These are phyloP conservation scores for Blumeriella jaapii DNA, from an alignment of 2,329 filamentous ascomycete species.

Conservation along the genomic window DNA sequence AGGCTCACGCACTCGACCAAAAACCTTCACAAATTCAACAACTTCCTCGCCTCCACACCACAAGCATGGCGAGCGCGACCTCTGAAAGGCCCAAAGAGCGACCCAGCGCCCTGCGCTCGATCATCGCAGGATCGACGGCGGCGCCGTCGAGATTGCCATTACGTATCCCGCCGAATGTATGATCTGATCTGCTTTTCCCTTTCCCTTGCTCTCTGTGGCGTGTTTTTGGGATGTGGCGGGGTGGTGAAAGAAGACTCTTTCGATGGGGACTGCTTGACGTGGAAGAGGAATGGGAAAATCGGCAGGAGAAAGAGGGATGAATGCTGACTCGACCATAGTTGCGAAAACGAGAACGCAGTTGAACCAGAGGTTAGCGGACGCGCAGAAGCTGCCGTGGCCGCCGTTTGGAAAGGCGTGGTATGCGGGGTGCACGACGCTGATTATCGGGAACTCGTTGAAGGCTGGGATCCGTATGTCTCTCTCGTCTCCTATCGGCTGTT, in stretches of 20 bases:
- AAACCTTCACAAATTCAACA: not conserved
- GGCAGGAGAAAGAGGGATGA: too few species aligned
- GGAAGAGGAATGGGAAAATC: too few species aligned
- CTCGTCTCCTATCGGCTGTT: not conserved
- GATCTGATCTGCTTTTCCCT: constrained; percentile 18
- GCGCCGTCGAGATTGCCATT: constrained; percentile 89
- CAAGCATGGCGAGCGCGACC: constrained; percentile 12
- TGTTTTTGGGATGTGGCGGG: too few species aligned
- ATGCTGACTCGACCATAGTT: constrained; percentile 31
- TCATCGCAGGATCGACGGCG: constrained; percentile 90
- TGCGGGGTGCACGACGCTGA: constrained; percentile 90
- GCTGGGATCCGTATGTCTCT: constrained; percentile 70
- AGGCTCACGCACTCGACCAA: too few species aligned
- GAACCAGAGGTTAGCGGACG: constrained; percentile 69
- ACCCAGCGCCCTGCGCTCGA: constrained; percentile 76
- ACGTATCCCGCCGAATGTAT: constrained; percentile 91
- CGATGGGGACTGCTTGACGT: too few species aligned
- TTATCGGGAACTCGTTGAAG: constrained; percentile 94
- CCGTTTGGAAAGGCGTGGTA: constrained; percentile 94
- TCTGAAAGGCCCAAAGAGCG: constrained; percentile 32
- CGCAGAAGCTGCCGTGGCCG: constrained; percentile 86
- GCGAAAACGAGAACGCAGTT: constrained; percentile 93
- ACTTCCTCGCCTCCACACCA: not conserved
- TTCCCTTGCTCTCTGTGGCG: too few species aligned
- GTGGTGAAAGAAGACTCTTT: too few species aligned